phyloP scores from a whole-genome alignment of 2,329 filamentous ascomycete genomes.

The Trichoderma sp. region DNA sequence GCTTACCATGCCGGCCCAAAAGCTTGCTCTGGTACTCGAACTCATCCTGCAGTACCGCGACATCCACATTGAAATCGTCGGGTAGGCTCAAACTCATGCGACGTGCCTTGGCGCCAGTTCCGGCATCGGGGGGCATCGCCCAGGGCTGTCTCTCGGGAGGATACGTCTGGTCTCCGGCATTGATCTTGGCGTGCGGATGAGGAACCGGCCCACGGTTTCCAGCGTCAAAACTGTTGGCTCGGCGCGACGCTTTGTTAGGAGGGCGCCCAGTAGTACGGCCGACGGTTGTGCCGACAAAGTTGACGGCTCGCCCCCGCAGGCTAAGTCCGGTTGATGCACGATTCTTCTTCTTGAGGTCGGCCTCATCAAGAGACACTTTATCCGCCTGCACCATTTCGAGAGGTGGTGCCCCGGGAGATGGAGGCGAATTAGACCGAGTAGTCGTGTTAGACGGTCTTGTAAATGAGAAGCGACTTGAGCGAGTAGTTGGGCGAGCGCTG shows the following conservation, averaged over 20 bases:
- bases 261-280: constrained; percentile 27
- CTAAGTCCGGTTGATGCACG: constrained; percentile 51
- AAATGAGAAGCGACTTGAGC: constrained; percentile 43
- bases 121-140: constrained; percentile 63
- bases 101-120: constrained; percentile 75
- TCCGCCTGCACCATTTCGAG: constrained; percentile 41
- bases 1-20: constrained; percentile 69
- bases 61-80: constrained; percentile 71
- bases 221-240: constrained; percentile 52
- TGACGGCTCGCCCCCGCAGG: constrained; percentile 48
- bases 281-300: constrained; percentile 41
- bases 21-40: constrained; percentile 70
- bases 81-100: constrained; percentile 71
- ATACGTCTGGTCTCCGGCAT: constrained; percentile 30
- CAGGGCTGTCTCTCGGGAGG: constrained; percentile 50
- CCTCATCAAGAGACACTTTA: constrained; percentile 29
- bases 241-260: constrained; percentile 26
- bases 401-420: constrained; percentile 48
- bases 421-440: constrained; percentile 49
- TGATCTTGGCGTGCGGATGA: constrained; percentile 16
- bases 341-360: constrained; percentile 49
- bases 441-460: constrained; percentile 47
- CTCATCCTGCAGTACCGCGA: constrained; percentile 65
- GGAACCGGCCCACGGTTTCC: constrained; percentile 30
- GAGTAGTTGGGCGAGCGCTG: constrained; percentile 31